Evolutionary conservation across 1,139 yeast species (phyloP), one percentile per base, ranked within the genome.

Genomic region (Nakaseomyces uthaithaninus): DNA sequence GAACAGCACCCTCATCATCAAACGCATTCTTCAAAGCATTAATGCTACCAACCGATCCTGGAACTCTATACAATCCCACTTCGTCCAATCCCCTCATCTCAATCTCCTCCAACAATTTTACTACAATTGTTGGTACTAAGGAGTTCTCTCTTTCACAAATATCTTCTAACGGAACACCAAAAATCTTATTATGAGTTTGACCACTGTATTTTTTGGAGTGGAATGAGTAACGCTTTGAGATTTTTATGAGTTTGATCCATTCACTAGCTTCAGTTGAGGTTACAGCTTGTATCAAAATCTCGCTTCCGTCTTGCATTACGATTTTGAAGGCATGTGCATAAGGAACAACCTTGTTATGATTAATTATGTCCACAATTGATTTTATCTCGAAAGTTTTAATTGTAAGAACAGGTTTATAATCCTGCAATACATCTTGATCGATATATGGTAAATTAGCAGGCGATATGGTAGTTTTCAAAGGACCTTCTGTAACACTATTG

Each of bases 11-110:
- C 22, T 75, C 74, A 45, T 72, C 74, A 60, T 91, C 95, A 57
- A 91, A 84, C 28, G 78, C 78, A 9, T 69, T 66, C 57, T 80
- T 85, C 46, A 87, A 69, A 19, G 76, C 72, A 45, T 73, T 76
- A 46, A 91, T 77, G 41, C 86, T 85, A 36, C 85, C 83, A 35
- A 86, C 66, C 0, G 96, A 85, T 0, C 96, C 93, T 45, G 95
- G 85, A 46, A 89, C 84, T 60, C 98, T 77, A 60, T 91, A 91
- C 16, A 91, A 68, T 17, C 98, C 98, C 45, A 86, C 85, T 57
- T 89, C 97, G 47, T 84, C 85, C 27, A 91, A 61, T 0, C 97
- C 96, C 42, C 89, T 76, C 22, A 68, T 63, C 57, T 91, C 97
- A 47, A 91, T 80, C 52, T 81, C 94, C 36, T 69, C 69, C 50